Percentiles rank a stretch among this genome's conserved stretches.
These are phyloP conservation scores for Schrenkiella parvula DNA, from an alignment of 345 rosid genomes.

Conservation along the genomic window DNA sequence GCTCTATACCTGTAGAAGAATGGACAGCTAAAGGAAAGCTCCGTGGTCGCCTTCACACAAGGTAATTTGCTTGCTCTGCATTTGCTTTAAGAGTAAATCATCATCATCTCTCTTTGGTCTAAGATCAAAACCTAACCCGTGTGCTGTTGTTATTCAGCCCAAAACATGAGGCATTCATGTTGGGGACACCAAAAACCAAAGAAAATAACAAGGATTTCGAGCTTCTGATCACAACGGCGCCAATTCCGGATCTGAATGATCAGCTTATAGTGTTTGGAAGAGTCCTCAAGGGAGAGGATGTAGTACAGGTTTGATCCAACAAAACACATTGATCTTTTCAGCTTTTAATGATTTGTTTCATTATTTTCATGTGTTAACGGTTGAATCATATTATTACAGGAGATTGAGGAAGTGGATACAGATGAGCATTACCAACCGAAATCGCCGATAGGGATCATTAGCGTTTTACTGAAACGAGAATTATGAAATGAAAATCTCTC, in stretches of 20 bases:
- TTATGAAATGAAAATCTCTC: slow-evolving; percentile 29
- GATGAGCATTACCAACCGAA: slow-evolving; percentile 86
- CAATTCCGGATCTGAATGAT: slow-evolving; percentile 75
- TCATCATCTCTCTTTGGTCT: background rate
- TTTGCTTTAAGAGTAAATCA: background rate
- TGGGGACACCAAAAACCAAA: slow-evolving; percentile 66
- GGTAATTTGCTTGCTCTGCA: slow-evolving; percentile 37
- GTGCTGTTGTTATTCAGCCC: slow-evolving; percentile 39
- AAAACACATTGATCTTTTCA: background rate
- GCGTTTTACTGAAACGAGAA: slow-evolving; percentile 52
- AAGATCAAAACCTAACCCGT: background rate
- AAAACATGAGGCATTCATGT: slow-evolving; percentile 79
- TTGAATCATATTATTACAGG: slow-evolving; percentile 40
- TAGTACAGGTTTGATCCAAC: slow-evolving; percentile 60
- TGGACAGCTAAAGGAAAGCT: slow-evolving; percentile 84
- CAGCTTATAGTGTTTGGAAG: slow-evolving; percentile 73
- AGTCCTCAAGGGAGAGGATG: slow-evolving; percentile 76
- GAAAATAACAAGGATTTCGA: slow-evolving; percentile 55
- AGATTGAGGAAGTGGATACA: slow-evolving; percentile 95
- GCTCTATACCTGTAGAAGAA: slow-evolving; percentile 59
- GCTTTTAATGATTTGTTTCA: background rate
- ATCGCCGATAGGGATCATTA: slow-evolving; percentile 54
- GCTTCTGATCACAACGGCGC: slow-evolving; percentile 75
- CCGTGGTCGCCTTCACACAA: slow-evolving; percentile 53
- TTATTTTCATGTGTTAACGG: background rate